Base-by-base conservation (phyloP, 2,329 filamentous ascomycete genomes). In the Chaetomiaceae sp. region DNA sequence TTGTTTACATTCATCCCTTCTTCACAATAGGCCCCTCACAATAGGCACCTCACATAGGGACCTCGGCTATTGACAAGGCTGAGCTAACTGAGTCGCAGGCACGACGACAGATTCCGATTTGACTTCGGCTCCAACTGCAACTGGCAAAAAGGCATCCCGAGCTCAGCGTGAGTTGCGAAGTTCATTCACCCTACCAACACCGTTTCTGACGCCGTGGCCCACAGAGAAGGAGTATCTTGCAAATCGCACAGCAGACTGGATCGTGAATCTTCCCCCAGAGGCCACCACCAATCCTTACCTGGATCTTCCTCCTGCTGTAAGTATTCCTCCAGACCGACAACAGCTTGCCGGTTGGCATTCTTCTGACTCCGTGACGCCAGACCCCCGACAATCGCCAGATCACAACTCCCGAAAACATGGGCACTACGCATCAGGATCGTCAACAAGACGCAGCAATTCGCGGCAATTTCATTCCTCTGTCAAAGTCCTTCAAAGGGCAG, bases 401-500 rank as follows among this genome's bases (percentile, higher is more conserved):
- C 27, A n/a, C 22, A 8, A 38, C 19, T 25, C 14, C 31, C 3
- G 39, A 20, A 20, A 20, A 19, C 19, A 51, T 50, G 54, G 50
- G 12, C 29, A 47, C 22, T 12, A 23, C 39, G 8, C 43, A 39
- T 39, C 44, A 15, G 6, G 36, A 43, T 3, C 40, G 17, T 20
- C n/a, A 37, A 19, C 37, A 31, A 9, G 56, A 59, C 12, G 53
- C 64, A 11, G 64, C 70, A 3, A 65, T 74, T 3, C 68, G 64
- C 39, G 70, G 69, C 4, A 68, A 71, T 27, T 72, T 74, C 39
- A 65, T 73, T n/a, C 63, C 68, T 6, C 56, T 70, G 3, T 69
- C 72, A 14, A 61, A 55, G 17, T 56, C 64, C 1, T 56, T 56
- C 19, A 62, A 51, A 1, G 38, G 48, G 12, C 64, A 69, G 47